phyloP scores from a whole-genome alignment of 352 stramenopile species.

The Pythium oligandrum region DNA sequence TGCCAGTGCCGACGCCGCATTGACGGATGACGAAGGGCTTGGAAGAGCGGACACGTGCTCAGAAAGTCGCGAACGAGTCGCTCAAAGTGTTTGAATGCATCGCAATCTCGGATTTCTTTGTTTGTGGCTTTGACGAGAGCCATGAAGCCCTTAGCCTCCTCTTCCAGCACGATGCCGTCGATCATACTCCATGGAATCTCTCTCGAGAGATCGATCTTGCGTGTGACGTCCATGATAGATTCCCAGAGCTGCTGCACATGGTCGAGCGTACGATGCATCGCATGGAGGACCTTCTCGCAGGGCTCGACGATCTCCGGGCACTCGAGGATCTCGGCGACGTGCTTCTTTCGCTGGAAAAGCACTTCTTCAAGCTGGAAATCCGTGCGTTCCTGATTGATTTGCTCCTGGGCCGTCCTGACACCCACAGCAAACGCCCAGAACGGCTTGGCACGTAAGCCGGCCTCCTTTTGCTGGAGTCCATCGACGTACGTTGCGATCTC shows the following conservation, averaged over 20 bases:
- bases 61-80: conserved; percentile 70
- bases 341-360: conserved; percentile 52
- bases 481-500: conserved; percentile 86
- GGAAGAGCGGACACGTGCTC: conserved; percentile 72
- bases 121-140: conserved; percentile 85
- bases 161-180: conserved; percentile 89
- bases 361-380: conserved; percentile 32
- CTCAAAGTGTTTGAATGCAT: conserved; percentile 89
- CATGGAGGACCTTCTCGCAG: conserved; percentile 57
- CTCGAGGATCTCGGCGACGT: conserved; percentile 92
- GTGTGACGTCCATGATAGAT: conserved; percentile 79
- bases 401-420: conserved; percentile 28
- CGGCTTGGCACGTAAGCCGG: conserved; percentile 35
- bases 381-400: conserved; percentile 36
- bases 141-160: conserved; percentile 88
- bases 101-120: conserved; percentile 88
- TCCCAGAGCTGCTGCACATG: conserved; percentile 84
- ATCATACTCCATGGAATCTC: conserved; percentile 91
- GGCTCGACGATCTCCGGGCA: conserved; percentile 87
- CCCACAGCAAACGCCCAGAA: conserved; percentile 66
- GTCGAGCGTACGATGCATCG: conserved; percentile 74
- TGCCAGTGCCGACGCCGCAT: conserved; percentile 74
- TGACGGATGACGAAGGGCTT: conserved; percentile 68
- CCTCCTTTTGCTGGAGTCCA: conserved; percentile 60
- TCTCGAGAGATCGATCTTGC: conserved; percentile 86